Evolutionary conservation across 257 asterid genomes (phyloP).

Genomic region (Scutellaria barbata): DNA sequence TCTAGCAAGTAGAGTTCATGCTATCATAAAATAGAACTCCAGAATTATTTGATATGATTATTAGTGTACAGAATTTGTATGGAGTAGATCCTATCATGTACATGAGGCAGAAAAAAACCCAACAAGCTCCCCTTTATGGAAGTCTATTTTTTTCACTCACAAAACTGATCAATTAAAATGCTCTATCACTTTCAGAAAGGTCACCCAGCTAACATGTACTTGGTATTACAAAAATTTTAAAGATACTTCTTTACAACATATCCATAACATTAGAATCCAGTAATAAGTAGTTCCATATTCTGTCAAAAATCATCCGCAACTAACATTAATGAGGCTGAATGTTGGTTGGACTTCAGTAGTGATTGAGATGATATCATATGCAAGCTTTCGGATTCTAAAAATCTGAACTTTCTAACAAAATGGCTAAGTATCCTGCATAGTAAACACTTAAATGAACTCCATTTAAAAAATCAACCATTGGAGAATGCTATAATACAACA

Average conservation of each 20-base stretch:
- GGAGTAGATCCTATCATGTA: background rate
- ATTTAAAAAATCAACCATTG: background rate
- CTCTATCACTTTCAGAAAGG: background rate
- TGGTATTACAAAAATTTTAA: background rate
- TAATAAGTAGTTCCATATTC: background rate
- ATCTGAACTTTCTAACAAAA: background rate
- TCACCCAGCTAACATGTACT: background rate
- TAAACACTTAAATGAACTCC: background rate
- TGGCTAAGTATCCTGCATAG: background rate
- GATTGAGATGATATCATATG: background rate
- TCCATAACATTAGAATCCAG: background rate
- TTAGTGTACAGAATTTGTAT: background rate
- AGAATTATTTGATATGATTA: too few species aligned
- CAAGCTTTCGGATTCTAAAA: background rate
- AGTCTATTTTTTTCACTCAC: background rate
- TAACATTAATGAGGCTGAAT: background rate
- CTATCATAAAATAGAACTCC: background rate
- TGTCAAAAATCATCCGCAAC: background rate
- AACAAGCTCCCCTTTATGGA: background rate
- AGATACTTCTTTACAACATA: background rate
- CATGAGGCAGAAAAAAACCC: background rate
- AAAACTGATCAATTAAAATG: slow-evolving; percentile 8
- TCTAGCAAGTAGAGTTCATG: background rate
- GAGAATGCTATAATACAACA: background rate
- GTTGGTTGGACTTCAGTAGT: background rate